phyloP scores from a whole-genome alignment of 2,329 filamentous ascomycete species.

The Claviceps digitariae region DNA sequence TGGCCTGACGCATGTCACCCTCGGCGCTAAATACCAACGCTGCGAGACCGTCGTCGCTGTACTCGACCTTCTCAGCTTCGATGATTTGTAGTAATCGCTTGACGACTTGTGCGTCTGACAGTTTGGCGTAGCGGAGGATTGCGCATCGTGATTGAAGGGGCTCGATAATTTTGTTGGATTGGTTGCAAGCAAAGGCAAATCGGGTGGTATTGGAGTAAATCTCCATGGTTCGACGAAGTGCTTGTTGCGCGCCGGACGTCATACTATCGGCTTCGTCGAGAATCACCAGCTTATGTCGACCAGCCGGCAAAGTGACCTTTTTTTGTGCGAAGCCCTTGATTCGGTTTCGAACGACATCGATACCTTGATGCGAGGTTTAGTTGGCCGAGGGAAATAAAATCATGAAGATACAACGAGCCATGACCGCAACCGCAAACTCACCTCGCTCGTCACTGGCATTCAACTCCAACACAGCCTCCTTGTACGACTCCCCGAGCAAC shows the following conservation, averaged over 20 bases:
- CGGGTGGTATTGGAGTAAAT: constrained; percentile 94
- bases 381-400: too few species aligned
- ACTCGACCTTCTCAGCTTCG: constrained; percentile 79
- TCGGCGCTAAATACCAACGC: constrained; percentile 96
- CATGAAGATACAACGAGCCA: background rate
- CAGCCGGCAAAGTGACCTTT: constrained; percentile 85
- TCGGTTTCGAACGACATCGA: constrained; percentile 90
- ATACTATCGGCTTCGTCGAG: constrained; percentile 97
- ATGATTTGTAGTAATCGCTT: constrained; percentile 86
- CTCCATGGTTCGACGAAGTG: constrained; percentile 91
- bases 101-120: constrained; percentile 87
- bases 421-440: constrained; percentile 14
- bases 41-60: constrained; percentile 84
- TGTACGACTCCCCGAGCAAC: constrained; percentile 83
- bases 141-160: constrained; percentile 95
- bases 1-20: constrained; percentile 96
- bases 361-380: too few species aligned
- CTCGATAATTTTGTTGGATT: constrained; percentile 98
- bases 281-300: constrained; percentile 91
- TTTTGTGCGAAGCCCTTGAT: constrained; percentile 99
- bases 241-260: constrained; percentile 94
- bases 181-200: constrained; percentile 97
- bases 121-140: constrained; percentile 81
- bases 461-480: constrained; percentile 90
- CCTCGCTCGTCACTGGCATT: constrained; percentile 94